Evolutionary conservation across 371 early-diverging fungal species (phyloP), one percentile per base, ranked within the genome.

Genomic region (Apophysomyces elegans): DNA sequence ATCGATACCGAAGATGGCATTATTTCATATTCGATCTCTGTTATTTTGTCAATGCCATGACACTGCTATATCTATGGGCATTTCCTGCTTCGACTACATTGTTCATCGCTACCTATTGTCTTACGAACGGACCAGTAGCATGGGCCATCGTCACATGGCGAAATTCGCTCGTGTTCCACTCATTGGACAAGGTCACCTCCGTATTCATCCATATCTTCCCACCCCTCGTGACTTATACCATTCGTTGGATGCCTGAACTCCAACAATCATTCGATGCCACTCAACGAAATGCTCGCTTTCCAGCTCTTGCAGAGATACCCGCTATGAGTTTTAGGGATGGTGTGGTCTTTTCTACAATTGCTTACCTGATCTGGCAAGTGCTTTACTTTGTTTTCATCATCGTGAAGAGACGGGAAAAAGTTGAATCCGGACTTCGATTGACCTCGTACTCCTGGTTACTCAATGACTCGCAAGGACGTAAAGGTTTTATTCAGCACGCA

Each of bases 81-180:
- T 83, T 81, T 47, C 88, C 88, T 7, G 62, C 77, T 7, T 84
- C 84, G 11, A 63, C 69, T 9, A 43, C 69, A 0, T 69, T 90
- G 43, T 86, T 87, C 60, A 71, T 81, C 9, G 84, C 87, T 7
- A 72, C 84, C 6, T 90, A 78, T 67, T 69, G 77, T n/a, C 72
- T 90, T 14, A 85, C 89, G 14, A 80, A 78, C 61, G 92, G 92
- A 5, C 92, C 92, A 16, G 86, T 91, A 7, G 86, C 84, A 12
- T 87, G 86, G 78, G 92, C 92, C 0, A 91, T 89, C 65, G 78
- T 88, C 68, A 85, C 90, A 57, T 92, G 92, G 92, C 74, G 89
- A 47, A 90, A 89, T 66, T 79, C 83, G 37, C 63, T 85, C 4
- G 88, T 89, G n/a, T 86, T 88, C 61, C 84, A 86, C 76, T 88